These are phyloP conservation scores for Yamadazyma endophytica DNA, from an alignment of 805 yeast species.

Conservation along the genomic window DNA sequence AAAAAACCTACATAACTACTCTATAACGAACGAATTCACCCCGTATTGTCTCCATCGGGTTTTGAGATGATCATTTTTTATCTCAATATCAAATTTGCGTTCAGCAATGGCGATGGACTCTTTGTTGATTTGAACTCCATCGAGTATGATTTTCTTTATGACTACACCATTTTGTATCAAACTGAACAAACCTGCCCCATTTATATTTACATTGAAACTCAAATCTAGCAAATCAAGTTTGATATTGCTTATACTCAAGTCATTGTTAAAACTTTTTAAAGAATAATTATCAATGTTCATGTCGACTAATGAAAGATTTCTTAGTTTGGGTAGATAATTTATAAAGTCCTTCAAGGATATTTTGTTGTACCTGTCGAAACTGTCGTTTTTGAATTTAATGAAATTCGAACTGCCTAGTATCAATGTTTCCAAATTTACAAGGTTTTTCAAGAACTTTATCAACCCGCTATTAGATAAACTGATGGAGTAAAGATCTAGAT, in stretches of 20 bases:
- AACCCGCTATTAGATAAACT: conserved; percentile 39
- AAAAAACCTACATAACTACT: neutral
- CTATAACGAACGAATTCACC: conserved; percentile 21
- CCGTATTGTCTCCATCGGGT: conserved; percentile 34
- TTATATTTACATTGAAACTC: conserved; percentile 30
- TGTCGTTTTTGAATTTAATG: conserved; percentile 23
- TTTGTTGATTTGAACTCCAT: conserved; percentile 30
- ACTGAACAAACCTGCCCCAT: conserved; percentile 36
- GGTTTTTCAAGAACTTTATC: conserved; percentile 32
- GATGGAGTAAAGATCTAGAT: conserved; percentile 36
- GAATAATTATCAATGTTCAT: conserved; percentile 33
- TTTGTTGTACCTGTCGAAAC: conserved; percentile 9
- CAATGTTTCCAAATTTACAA: conserved; percentile 26
- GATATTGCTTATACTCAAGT: conserved; percentile 11
- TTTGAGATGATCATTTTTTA: conserved; percentile 22
- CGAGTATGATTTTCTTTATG: conserved; percentile 22
- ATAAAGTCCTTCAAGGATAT: conserved; percentile 16
- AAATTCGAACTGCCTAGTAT: conserved; percentile 26
- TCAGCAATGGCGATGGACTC: conserved; percentile 21
- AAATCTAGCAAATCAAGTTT: conserved; percentile 26
- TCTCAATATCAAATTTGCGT: conserved; percentile 13
- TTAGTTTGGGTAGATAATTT: conserved; percentile 15
- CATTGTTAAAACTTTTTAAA: conserved; percentile 24
- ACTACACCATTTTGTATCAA: conserved; percentile 16
- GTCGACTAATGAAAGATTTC: conserved; percentile 25